Percentiles rank a stretch among this genome's conserved stretches.
Conservation (phyloP, 495 filamentous ascomycete genomes). For the Xylaria nigripes region DNA sequence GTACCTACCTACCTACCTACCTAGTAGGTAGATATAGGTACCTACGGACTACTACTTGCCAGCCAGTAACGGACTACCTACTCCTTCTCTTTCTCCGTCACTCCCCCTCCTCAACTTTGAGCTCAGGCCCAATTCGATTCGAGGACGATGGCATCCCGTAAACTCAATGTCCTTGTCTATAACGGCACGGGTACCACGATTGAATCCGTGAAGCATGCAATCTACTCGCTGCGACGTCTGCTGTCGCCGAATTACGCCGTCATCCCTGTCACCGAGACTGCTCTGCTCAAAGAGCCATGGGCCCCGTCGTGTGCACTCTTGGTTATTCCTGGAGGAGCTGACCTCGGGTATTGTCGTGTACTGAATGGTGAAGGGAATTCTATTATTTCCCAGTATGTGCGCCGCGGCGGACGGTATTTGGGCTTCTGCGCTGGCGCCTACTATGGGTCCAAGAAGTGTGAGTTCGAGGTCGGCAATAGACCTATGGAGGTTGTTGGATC, state of each 20-base stretch:
- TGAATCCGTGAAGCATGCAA: slow-evolving; percentile 81
- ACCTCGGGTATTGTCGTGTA: slow-evolving; percentile 80
- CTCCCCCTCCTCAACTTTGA: neutral
- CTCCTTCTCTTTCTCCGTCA: neutral
- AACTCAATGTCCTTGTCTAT: slow-evolving; percentile 83
- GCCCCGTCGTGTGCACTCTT: slow-evolving; percentile 75
- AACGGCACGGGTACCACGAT: slow-evolving; percentile 77
- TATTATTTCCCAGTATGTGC: slow-evolving; percentile 74
- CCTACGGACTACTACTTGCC: no score
- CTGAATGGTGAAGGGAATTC: slow-evolving; percentile 86
- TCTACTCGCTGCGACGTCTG: slow-evolving; percentile 79
- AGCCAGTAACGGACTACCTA: neutral
- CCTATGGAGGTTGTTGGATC: slow-evolving; percentile 78
- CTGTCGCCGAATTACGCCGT: slow-evolving; percentile 94
- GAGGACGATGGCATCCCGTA: slow-evolving; percentile 45
- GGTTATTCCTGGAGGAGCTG: slow-evolving; percentile 91
- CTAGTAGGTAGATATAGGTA: no score
- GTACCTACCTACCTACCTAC: no score
- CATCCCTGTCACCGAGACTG: slow-evolving; percentile 67
- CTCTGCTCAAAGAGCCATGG: slow-evolving; percentile 89
- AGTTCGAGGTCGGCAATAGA: slow-evolving; percentile 82
- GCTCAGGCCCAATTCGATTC: slow-evolving; percentile 25
- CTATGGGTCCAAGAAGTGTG: slow-evolving; percentile 71
- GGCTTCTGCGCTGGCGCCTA: slow-evolving; percentile 95
- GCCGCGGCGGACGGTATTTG: slow-evolving; percentile 74